Evolutionary conservation across 75 land plant genomes (phyloP), one percentile per base, ranked within the genome.

Genomic region (Cunninghamia lanceolata): DNA sequence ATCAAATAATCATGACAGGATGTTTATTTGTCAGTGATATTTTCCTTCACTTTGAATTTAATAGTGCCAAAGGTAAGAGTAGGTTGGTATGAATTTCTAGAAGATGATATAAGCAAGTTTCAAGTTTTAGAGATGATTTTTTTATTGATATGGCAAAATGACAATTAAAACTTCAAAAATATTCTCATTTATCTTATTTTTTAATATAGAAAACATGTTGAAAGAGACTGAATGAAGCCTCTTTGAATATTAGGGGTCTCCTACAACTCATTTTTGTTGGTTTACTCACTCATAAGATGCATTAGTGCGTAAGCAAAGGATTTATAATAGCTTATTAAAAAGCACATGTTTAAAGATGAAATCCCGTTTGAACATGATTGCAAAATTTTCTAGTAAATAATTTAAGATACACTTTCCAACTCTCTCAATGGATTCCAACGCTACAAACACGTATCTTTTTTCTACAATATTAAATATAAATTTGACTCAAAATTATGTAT

Each of bases 1-100:
- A 96, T 96, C 70, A 96, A 91, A 84, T 94, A 94, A 89, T 94
- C 94, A 66, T 91, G 96, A 40, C 98, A 96, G 90, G 96, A 96
- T 91, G 91, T 96, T 53, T 88, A 87, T 82, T 78, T 96, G 84
- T 94, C 94, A 25, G 87, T 96, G 86, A 90, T 96, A 94, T 85
- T 96, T 13, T 88, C 98, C 80, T 96, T 96, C 87, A 93, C 89
- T 85, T 85, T 96, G 25, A 59, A 89, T 88, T 85, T 94, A 78
- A 80, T 80, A 47, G 77, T 59, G 84, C 45, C 85, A 78, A 92
- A 92, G 98, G 98, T 96, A 88, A 56, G 17, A 38, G n/a, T 25
- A n/a, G n/a, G n/a, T 25, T 70, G 42, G 78, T 38, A 75, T 38
- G 42, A 21, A 75, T 30, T 35, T 71, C 36, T 71, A 32, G 30